Evolutionary conservation across 2,329 filamentous ascomycete genomes (phyloP), one percentile per base, ranked within the genome.

Genomic region (Aureobasidium sp.): DNA sequence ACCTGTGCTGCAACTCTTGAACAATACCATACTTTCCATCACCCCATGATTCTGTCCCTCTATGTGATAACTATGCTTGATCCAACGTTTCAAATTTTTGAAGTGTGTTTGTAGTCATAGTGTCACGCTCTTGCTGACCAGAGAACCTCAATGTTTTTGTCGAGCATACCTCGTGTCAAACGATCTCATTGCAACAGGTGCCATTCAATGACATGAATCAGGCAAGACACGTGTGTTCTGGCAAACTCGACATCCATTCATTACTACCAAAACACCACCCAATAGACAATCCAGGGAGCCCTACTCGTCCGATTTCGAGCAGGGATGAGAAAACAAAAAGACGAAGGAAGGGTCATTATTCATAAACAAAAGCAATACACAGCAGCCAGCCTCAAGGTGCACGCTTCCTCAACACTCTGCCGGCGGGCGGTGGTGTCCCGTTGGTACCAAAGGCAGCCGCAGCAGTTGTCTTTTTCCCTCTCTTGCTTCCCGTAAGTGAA

Each of bases 401-500:
- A 49, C 71, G 66, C 63, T 71, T 73, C 59, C 71, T 67, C 62
- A 73, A 61, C 60, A 69, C 62, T 52, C 62, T 68, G 15, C 70
- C 63, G 17, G 66, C 67, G 11, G 66, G 62, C 20, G 67, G 61
- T n/a, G 65, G 66, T n/a, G 65, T 45, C 11, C 56, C 53, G 44
- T 77, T 70, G 17, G 75, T 71, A 14, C 77, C 67, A 63, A 79
- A 79, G 3, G 76, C 66, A n/a, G 75, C 74, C 3, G 79, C 70
- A 7, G 78, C 75, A 67, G 81, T 84, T 3, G 65, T 55, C 27
- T 58, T 60, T 45, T 66, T 64, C 4, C 45, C 62, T 51, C 41
- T 63, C 70, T 80, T 86, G 49, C 77, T 74, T 15, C 77, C 74
- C 14, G 76, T 77, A 12, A 76, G 79, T 17, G 78, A 73, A 25